Conservation (phyloP, 2,329 filamentous ascomycete species). For the Phyllosticta citribraziliensis region DNA sequence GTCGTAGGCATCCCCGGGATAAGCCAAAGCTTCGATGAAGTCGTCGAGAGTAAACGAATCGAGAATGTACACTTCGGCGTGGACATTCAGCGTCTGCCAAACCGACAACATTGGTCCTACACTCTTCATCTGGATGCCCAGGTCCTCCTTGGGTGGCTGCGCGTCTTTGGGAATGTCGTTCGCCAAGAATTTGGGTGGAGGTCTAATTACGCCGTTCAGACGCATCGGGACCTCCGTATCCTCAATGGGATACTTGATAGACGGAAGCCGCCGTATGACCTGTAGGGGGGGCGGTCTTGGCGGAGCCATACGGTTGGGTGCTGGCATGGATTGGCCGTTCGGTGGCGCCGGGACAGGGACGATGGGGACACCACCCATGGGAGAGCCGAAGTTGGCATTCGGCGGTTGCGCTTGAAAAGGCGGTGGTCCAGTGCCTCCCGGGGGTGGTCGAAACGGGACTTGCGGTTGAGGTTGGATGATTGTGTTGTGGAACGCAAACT, state of each 20-base stretch:
- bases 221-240: conserved; percentile 73
- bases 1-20: conserved; percentile 60
- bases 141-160: conserved; percentile 27
- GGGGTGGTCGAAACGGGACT: conserved; percentile 1
- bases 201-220: conserved; percentile 54
- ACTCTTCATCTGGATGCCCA: conserved; percentile 67
- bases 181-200: conserved; percentile 68
- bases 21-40: conserved; percentile 77
- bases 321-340: conserved; percentile 5
- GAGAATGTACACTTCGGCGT: conserved; percentile 84
- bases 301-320: conserved; percentile 1
- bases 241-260: conserved; percentile 90
- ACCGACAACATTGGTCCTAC: conserved; percentile 80
- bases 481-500: conserved; percentile 1
- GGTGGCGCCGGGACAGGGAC: background rate
- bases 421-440: conserved; percentile 1
- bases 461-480: background rate
- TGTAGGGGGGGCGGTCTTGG: conserved; percentile 15
- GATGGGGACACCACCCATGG: background rate
- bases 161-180: conserved; percentile 42
- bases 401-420: background rate
- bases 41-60: conserved; percentile 98
- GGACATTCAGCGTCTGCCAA: conserved; percentile 98
- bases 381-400: background rate
- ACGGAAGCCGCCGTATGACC: conserved; percentile 42